Conservation (phyloP, 768 basidiomycete genomes). For the Leccinum aurantiacum region DNA sequence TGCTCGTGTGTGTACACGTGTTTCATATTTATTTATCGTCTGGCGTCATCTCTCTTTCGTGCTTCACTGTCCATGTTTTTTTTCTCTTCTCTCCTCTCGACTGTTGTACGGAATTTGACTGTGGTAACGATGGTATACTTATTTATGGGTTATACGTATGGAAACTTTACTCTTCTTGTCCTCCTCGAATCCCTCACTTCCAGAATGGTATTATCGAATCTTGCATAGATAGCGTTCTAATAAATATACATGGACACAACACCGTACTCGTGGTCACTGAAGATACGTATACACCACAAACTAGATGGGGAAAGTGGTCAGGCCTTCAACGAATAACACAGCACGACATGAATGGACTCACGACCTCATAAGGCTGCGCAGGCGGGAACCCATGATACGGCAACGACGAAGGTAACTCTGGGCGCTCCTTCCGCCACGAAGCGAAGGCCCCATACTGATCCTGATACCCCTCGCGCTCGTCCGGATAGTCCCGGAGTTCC, state of each 20-base stretch:
- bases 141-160: conserved; percentile 29
- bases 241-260: conserved; percentile 19
- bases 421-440: conserved; percentile 42
- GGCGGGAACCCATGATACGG: conserved; percentile 57
- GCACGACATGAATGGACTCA: conserved; percentile 24
- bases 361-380: conserved; percentile 53
- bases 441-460: conserved; percentile 50
- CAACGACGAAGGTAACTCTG: conserved; percentile 62
- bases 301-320: conserved; percentile 19
- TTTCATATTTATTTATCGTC: background rate
- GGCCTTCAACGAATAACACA: background rate
- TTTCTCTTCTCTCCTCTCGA: background rate
- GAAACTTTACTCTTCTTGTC: background rate
- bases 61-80: conserved; percentile 3
- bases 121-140: conserved; percentile 8
- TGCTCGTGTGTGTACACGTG: background rate
- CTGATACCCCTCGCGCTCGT: conserved; percentile 51
- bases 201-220: background rate
- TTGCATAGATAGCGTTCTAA: conserved; percentile 14
- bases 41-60: conserved; percentile 2
- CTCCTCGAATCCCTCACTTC: background rate
- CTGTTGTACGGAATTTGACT: conserved; percentile 18
- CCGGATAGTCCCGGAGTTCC: conserved; percentile 62
- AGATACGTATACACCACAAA: conserved; percentile 42
- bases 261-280: conserved; percentile 12